Base-by-base conservation (phyloP, 176 grass and related monocot species). In the Calamus simplicifolius region DNA sequence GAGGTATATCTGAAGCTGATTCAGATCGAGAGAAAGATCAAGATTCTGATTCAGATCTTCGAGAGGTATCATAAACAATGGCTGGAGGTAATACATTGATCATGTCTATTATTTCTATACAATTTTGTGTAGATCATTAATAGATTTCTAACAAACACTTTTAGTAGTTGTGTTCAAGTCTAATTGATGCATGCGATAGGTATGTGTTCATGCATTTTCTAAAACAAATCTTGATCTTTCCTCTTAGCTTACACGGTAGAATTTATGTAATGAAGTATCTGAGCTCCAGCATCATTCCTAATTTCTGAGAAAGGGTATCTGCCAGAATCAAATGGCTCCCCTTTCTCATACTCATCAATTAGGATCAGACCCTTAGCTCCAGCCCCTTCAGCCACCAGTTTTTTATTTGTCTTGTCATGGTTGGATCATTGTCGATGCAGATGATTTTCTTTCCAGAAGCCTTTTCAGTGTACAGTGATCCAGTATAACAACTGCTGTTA, bases 231-330 rank as follows among this genome's bases (percentile, higher is more conserved):
- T 43, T 43, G 8, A 56, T 56, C 4, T 49, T 58, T 70, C 50
- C 8, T 58, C 21, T 19, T 51, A 19, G 55, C 82, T 81, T 64
- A 95, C 92, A 73, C 85, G 5, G 81, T 91, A 71, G 84, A 64
- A 73, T 88, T 88, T n/a, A 91, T 82, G 78, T 97, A 97, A 18
- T 76, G 60, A 29, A 97, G 80, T 66, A 97, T 88, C 81, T 85
- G 84, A 26, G 72, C 79, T 61, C 87, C 87, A 23, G 56, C 78
- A 75, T 97, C 87, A 52, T 25, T 82, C 59, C 78, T 75, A 15
- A 97, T 69, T 48, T 97, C 76, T 14, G 87, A 85, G 48, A 97
- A 77, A 17, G 93, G 69, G 71, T 91, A 97, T 48, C 78, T 84
- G 53, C 78, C 84, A 28, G 93, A 60, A 70, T 78, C 87, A 59